phyloP scores from a whole-genome alignment of 148 eudicot species.

The Nepenthes gracilis region DNA sequence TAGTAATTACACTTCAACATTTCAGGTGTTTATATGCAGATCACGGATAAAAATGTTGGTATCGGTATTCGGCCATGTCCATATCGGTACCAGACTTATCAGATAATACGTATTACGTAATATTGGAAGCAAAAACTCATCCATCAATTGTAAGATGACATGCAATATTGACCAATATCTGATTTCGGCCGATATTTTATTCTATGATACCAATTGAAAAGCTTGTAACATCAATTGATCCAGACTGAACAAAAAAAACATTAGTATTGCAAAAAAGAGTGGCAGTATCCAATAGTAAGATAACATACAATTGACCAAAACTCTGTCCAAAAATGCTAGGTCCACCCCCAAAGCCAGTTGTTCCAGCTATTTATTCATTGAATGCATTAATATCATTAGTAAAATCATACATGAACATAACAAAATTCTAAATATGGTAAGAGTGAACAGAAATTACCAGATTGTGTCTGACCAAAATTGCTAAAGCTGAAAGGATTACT shows the following conservation, averaged over 20 bases:
- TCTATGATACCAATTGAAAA: too few species aligned
- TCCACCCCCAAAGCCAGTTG: slow-evolving; percentile 46
- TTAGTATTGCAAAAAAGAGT: background rate
- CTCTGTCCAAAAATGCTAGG: slow-evolving; percentile 54
- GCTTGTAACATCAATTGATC: too few species aligned
- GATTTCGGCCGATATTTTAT: too few species aligned
- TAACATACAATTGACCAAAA: slow-evolving; percentile 69
- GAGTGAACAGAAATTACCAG: slow-evolving; percentile 3
- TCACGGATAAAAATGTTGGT: too few species aligned
- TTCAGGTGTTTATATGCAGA: background rate
- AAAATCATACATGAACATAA: background rate
- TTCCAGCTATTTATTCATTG: slow-evolving; percentile 24
- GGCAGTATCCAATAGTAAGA: slow-evolving; percentile 2
- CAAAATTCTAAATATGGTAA: background rate
- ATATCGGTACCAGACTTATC: too few species aligned
- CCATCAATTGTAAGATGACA: too few species aligned
- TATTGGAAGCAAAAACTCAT: too few species aligned
- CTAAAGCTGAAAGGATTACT: slow-evolving; percentile 47
- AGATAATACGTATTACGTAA: too few species aligned
- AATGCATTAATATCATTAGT: slow-evolving; percentile 6
- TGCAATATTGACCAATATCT: too few species aligned
- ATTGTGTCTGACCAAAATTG: slow-evolving; percentile 59
- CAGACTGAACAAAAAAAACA: background rate
- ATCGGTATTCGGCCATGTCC: too few species aligned
- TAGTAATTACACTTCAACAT: background rate